phyloP scores from a whole-genome alignment of 495 filamentous ascomycete genomes.

The Hypoxylon perforatum region DNA sequence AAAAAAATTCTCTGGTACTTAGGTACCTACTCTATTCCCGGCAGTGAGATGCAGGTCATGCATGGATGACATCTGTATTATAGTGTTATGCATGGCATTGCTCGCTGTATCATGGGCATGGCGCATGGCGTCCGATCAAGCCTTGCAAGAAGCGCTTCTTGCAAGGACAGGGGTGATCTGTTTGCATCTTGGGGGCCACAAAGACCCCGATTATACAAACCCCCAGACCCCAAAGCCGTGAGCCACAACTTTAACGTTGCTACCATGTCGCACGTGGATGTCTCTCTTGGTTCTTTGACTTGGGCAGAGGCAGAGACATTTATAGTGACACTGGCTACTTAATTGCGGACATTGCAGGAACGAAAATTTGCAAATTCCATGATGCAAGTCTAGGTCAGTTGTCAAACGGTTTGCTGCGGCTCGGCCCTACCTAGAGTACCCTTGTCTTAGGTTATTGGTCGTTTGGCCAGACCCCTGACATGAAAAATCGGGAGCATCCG shows the following conservation, averaged over 20 bases:
- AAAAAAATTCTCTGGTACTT: no score
- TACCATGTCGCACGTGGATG: no score
- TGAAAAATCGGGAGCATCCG: no score
- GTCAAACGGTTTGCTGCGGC: constrained; percentile 37
- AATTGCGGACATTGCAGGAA: constrained; percentile 6
- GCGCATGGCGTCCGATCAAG: constrained; percentile 10
- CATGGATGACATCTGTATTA: no score
- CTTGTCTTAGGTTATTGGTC: constrained; percentile 23
- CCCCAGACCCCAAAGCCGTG: no score
- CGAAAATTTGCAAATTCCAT: constrained; percentile 8
- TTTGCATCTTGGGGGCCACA: constrained; percentile 12
- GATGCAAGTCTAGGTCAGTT: constrained; percentile 24
- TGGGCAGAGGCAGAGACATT: no score
- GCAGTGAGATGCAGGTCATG: no score
- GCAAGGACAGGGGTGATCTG: background rate
- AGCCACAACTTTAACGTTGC: no score
- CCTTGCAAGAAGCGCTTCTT: constrained; percentile 7
- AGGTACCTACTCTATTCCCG: no score
- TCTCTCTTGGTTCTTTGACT: no score
- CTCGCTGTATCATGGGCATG: constrained; percentile 11
- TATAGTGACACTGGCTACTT: background rate
- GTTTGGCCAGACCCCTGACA: background rate
- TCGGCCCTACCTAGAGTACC: constrained; percentile 23
- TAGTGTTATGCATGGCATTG: background rate
- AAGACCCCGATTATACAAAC: no score